These are phyloP conservation scores for Wickerhamomyces xylosicus DNA, from an alignment of 805 yeast species.

Conservation along the genomic window DNA sequence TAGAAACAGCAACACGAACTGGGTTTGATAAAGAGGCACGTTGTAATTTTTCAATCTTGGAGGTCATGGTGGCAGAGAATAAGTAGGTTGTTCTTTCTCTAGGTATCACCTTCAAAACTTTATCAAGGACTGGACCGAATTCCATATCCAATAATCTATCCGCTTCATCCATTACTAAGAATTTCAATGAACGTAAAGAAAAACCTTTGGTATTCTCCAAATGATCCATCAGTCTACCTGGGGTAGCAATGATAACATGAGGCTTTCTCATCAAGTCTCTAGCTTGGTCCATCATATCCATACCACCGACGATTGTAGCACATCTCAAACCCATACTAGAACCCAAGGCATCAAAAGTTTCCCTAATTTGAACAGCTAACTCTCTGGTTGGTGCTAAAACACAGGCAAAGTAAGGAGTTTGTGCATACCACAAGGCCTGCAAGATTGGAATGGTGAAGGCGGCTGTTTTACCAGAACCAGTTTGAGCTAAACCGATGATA, in stretches of 20 bases:
- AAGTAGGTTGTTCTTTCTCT: slow-evolving; percentile 73
- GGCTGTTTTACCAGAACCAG: slow-evolving; percentile 98
- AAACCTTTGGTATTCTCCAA: slow-evolving; percentile 88
- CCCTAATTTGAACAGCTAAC: slow-evolving; percentile 80
- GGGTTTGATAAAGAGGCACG: slow-evolving; percentile 86
- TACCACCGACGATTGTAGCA: slow-evolving; percentile 90
- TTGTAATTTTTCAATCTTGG: slow-evolving; percentile 88
- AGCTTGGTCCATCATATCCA: slow-evolving; percentile 97
- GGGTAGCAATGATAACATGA: slow-evolving; percentile 91
- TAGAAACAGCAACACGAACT: slow-evolving; percentile 82
- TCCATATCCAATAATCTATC: slow-evolving; percentile 93
- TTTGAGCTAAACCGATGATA: slow-evolving; percentile 92
- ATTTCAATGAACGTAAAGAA: slow-evolving; percentile 65
- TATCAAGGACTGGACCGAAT: slow-evolving; percentile 89
- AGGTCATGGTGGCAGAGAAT: slow-evolving; percentile 96
- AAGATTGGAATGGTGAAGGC: slow-evolving; percentile 95
- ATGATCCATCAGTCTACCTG: slow-evolving; percentile 91
- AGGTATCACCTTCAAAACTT: slow-evolving; percentile 77
- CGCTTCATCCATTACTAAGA: slow-evolving; percentile 92
- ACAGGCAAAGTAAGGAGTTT: slow-evolving; percentile 79
- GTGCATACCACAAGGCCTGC: slow-evolving; percentile 84
- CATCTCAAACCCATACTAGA: slow-evolving; percentile 85
- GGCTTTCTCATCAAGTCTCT: slow-evolving; percentile 90
- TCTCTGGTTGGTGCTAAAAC: slow-evolving; percentile 84
- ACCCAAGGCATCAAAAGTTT: slow-evolving; percentile 92